These are phyloP conservation scores for Fusarium penzigii DNA, from an alignment of 2,329 filamentous ascomycete genomes.

Conservation along the genomic window DNA sequence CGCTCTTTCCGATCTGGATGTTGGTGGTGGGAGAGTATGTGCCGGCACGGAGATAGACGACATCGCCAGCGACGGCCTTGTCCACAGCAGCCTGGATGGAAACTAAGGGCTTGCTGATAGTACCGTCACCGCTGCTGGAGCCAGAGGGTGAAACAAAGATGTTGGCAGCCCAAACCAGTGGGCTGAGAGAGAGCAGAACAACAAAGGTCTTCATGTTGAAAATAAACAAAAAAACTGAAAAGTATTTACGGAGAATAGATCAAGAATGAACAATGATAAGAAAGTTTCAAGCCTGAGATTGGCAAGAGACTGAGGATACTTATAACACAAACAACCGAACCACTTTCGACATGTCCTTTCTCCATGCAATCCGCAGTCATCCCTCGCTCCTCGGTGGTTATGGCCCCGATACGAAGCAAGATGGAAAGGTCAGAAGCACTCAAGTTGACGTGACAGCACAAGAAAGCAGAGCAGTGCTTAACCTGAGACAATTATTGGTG, in stretches of 20 bases:
- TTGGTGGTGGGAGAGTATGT: conserved; percentile 48
- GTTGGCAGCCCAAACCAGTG: conserved; percentile 18
- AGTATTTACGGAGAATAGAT: neutral
- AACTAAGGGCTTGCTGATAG: conserved; percentile 40
- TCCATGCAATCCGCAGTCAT: too few species aligned
- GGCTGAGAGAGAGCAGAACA: neutral
- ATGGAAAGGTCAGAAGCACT: too few species aligned
- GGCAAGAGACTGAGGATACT: too few species aligned
- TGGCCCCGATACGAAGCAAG: too few species aligned
- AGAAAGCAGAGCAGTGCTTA: too few species aligned
- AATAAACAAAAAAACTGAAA: neutral
- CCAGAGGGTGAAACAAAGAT: conserved; percentile 48
- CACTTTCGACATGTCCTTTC: too few species aligned
- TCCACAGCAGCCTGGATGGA: conserved; percentile 50
- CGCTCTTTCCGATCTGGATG: conserved; percentile 48
- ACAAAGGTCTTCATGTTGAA: neutral
- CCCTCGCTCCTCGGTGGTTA: too few species aligned
- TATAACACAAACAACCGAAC: too few species aligned
- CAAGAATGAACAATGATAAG: neutral
- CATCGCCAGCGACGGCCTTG: conserved; percentile 46
- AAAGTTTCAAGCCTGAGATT: neutral
- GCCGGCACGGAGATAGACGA: conserved; percentile 46
- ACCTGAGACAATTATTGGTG: too few species aligned
- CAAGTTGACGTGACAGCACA: too few species aligned
- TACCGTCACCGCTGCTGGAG: conserved; percentile 37